These are phyloP conservation scores for Hamamelis virginiana DNA, from an alignment of 164 flowering plant genomes.

Conservation along the genomic window DNA sequence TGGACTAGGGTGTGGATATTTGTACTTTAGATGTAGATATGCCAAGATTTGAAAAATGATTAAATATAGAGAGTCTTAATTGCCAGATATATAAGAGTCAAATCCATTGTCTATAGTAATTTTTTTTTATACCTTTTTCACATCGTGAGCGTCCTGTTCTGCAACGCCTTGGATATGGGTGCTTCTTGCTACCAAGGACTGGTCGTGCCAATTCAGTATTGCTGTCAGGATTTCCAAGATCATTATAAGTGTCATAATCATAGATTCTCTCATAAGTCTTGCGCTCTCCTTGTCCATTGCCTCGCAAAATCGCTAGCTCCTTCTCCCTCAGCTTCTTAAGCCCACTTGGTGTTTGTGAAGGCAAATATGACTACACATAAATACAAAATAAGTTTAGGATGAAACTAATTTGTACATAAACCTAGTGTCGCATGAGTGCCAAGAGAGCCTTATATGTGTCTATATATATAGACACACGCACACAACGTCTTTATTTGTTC, in stretches of 20 bases:
- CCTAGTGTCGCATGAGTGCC: too few species aligned
- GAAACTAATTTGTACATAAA: too few species aligned
- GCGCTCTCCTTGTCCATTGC: constrained; percentile 45
- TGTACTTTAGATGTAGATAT: too few species aligned
- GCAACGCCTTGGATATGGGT: constrained; percentile 71
- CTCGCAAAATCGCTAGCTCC: constrained; percentile 45
- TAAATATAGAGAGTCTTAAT: too few species aligned
- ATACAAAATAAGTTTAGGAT: neutral
- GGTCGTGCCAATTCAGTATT: constrained; percentile 36
- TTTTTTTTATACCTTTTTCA: constrained; percentile 40
- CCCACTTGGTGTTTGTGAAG: constrained; percentile 59
- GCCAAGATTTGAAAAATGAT: too few species aligned
- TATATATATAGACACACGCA: too few species aligned
- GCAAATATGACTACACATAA: constrained; percentile 54
- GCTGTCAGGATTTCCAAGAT: constrained; percentile 58
- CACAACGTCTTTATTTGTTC: too few species aligned
- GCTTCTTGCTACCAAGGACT: constrained; percentile 48
- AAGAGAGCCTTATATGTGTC: too few species aligned
- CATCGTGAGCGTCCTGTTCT: constrained; percentile 57
- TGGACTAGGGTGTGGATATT: too few species aligned
- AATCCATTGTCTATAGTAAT: too few species aligned
- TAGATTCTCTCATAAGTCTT: constrained; percentile 49
- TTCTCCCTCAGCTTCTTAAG: constrained; percentile 36
- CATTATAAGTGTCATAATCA: constrained; percentile 65
- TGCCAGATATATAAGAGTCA: too few species aligned